phyloP scores from a whole-genome alignment of 768 basidiomycete genomes.

The Asterophora parasitica region DNA sequence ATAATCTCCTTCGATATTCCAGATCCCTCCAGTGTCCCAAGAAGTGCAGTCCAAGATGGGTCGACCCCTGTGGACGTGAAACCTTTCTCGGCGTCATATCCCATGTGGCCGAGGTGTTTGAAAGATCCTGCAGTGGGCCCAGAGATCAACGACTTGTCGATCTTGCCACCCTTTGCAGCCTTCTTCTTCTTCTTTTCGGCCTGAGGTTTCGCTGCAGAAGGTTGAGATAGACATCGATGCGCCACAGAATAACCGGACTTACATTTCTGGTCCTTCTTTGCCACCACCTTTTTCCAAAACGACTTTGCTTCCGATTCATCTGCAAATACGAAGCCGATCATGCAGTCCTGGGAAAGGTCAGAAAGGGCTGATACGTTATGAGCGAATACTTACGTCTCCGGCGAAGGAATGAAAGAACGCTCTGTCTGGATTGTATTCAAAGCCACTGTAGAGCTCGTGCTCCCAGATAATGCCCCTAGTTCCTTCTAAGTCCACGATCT shows the following conservation, averaged over 20 bases:
- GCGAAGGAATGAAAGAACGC: conserved; percentile 91
- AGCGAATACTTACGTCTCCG: conserved; percentile 71
- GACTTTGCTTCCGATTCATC: conserved; percentile 80
- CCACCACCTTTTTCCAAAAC: conserved; percentile 80
- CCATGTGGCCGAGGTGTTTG: conserved; percentile 92
- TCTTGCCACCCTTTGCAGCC: conserved; percentile 60
- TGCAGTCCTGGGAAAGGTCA: conserved; percentile 58
- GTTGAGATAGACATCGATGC: conserved; percentile 4
- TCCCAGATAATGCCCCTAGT: conserved; percentile 90
- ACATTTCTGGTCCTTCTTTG: conserved; percentile 60
- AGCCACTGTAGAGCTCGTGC: conserved; percentile 80
- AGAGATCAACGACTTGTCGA: conserved; percentile 92
- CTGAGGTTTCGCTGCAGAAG: conserved; percentile 40
- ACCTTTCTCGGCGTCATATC: conserved; percentile 81
- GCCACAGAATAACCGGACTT: conserved; percentile 15
- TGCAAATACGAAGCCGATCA: conserved; percentile 88
- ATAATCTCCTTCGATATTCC: conserved; percentile 71
- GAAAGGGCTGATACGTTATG: neutral
- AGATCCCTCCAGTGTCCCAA: conserved; percentile 55
- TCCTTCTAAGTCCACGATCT: conserved; percentile 79
- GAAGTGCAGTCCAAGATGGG: conserved; percentile 77
- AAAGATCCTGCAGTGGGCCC: conserved; percentile 76
- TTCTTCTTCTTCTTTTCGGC: conserved; percentile 58
- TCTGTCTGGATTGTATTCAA: conserved; percentile 80
- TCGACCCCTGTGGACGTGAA: conserved; percentile 87